Evolutionary conservation across 305 asterid species (phyloP).

Genomic region (Solanum hybrid): DNA sequence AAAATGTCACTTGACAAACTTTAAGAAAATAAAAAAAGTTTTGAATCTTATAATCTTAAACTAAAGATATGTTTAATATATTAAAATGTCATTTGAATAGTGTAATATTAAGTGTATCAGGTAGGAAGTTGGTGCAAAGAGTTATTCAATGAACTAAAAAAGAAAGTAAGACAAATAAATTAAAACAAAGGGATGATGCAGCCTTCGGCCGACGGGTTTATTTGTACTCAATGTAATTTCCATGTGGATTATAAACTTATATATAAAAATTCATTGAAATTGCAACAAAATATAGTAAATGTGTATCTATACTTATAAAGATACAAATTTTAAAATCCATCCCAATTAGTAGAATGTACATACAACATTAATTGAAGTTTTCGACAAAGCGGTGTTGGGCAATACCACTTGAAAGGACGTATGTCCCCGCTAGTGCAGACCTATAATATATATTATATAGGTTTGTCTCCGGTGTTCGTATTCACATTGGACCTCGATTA

Average conservation of each 20-base stretch:
- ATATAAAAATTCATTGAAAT: not conserved
- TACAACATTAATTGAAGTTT: not conserved
- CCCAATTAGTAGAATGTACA: not conserved
- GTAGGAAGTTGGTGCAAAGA: too few relatives aligned
- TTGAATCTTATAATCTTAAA: too few relatives aligned
- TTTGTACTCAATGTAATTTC: not conserved
- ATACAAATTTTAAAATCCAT: not conserved
- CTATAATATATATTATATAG: not conserved
- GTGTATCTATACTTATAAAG: not conserved
- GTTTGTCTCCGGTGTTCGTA: not conserved
- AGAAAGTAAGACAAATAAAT: too few relatives aligned
- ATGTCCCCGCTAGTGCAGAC: not conserved
- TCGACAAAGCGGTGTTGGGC: not conserved
- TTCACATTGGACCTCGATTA: too few relatives aligned
- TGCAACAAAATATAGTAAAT: not conserved
- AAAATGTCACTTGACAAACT: too few relatives aligned
- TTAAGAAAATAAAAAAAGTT: too few relatives aligned
- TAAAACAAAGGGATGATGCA: not conserved
- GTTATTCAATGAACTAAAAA: too few relatives aligned
- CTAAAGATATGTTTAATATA: too few relatives aligned
- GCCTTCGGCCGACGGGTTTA: not conserved
- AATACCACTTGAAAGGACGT: not conserved
- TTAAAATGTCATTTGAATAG: too few relatives aligned
- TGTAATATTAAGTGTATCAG: too few relatives aligned
- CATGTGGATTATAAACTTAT: not conserved